Evolutionary conservation across 306 rosid genomes (phyloP).

Genomic region (Casuarina cunninghamiana): DNA sequence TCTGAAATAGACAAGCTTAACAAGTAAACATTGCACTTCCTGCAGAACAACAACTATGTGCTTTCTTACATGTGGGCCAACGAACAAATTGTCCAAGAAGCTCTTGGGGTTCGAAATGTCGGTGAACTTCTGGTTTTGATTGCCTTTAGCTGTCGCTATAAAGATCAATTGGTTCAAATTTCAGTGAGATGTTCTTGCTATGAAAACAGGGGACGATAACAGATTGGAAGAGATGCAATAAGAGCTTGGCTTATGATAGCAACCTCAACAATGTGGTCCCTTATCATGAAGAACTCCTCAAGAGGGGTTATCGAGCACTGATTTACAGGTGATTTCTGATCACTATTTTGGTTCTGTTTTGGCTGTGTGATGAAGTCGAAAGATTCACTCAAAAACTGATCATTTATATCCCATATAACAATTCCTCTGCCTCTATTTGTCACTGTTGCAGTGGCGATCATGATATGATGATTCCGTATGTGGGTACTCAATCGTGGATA

Average conservation of each 20-base stretch:
- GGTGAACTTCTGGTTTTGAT: not conserved
- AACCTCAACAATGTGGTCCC: not conserved
- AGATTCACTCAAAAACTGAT: not conserved
- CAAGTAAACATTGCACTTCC: not conserved
- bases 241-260: not conserved
- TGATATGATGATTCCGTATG: conserved; percentile 33
- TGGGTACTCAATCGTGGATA: conserved; percentile 44
- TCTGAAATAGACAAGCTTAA: not conserved
- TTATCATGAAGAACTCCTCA: conserved; percentile 3
- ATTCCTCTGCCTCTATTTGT: not conserved
- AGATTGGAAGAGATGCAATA: conserved; percentile 33
- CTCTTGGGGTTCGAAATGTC: conserved; percentile 23
- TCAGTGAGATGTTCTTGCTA: no score
- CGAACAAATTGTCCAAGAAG: conserved; percentile 13
- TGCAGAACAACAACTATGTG: conserved; percentile 23
- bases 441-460: conserved; percentile 39
- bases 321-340: conserved; percentile 20
- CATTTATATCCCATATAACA: not conserved
- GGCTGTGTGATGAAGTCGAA: no score
- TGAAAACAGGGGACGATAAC: conserved; percentile 31
- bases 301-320: conserved; percentile 9
- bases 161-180: not conserved
- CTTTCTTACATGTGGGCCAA: conserved; percentile 26
- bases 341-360: not conserved
- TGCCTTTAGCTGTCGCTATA: not conserved